phyloP scores from a whole-genome alignment of 2,329 filamentous ascomycete species.

The Fusarium sp. region DNA sequence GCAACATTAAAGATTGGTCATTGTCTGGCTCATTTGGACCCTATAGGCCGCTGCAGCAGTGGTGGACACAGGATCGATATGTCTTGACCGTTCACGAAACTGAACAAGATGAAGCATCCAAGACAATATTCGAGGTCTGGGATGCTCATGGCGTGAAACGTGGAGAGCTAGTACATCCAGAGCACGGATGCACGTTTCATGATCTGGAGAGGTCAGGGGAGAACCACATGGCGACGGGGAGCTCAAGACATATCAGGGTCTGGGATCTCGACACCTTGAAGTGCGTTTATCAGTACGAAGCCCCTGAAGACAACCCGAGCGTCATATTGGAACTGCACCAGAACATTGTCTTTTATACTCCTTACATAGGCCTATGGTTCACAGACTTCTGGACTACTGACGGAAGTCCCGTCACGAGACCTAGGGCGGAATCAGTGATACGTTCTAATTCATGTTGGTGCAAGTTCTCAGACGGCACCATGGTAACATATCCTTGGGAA shows the following conservation, averaged over 20 bases:
- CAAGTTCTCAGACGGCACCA: conserved; percentile 5
- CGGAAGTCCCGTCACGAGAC: not conserved
- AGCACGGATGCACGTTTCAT: not conserved
- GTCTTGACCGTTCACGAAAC: not conserved
- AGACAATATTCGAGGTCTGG: conserved; percentile 17
- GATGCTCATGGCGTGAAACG: conserved; percentile 4
- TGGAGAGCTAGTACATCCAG: not conserved
- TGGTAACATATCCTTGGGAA: not conserved
- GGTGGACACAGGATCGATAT: not conserved
- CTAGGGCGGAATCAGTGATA: not conserved
- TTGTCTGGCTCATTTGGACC: not conserved
- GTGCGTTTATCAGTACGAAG: not conserved
- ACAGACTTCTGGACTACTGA: not conserved
- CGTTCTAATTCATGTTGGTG: not conserved
- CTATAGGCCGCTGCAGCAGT: not conserved
- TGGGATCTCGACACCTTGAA: conserved; percentile 13
- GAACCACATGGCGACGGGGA: not conserved
- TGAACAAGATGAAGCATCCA: not conserved
- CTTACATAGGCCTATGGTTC: not conserved
- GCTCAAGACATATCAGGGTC: not conserved
- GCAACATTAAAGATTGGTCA: conserved; percentile 15
- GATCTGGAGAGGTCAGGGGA: not conserved
- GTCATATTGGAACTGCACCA: fast-evolving
- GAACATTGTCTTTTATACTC: not conserved
- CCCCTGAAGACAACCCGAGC: not conserved